Evolutionary conservation across 495 filamentous ascomycete species (phyloP), one percentile per base, ranked within the genome.

Genomic region (Xylaria curta): DNA sequence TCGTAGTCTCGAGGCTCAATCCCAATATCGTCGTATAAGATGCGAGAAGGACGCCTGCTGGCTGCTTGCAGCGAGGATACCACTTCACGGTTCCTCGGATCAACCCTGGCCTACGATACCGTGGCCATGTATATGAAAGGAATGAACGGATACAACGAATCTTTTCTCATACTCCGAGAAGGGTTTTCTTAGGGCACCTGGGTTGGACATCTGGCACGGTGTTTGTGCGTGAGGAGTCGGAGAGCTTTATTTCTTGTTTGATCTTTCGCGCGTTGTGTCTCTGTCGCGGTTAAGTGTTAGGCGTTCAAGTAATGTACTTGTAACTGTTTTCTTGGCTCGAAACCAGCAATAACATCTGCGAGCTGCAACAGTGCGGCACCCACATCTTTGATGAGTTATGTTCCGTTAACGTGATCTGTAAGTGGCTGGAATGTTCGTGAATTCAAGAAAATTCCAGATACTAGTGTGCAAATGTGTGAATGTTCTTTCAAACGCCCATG

Each of bases 101-200:
- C 54, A 33, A 44, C 24, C 40, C 47, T 53, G 42, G 13, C 19
- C 28, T 44, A 36, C 10, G 59, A 70, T 70, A 33, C 68, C 42
- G 56, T 64, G 56, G 68, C 58, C 72, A 58, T 74, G 73, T 75
- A 73, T 71, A 78, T 79, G 70, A 73, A 73, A 71, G 54, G 71
- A 64, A 75, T 59, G 73, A 71, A 64, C 46, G 67, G 72, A 75
- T 63, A 54, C 64, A 72, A 46, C 40, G 61, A 68, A 75, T 79
- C 63, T 77, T 74, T 74, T 74, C 77, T 72, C 71, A 75, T 74
- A 73, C 74, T 73, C 28, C 49, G 71, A 74, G 73, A 73, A 76
- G 46, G 59, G 71, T 73, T 67, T 66, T 66, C 31, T 69, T 47
- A 70, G 33, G 71, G 66, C 66, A 72, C 64, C 53, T 66, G 70